phyloP scores from a whole-genome alignment of 2,329 filamentous ascomycete species.

The Colletotrichum aenigma region DNA sequence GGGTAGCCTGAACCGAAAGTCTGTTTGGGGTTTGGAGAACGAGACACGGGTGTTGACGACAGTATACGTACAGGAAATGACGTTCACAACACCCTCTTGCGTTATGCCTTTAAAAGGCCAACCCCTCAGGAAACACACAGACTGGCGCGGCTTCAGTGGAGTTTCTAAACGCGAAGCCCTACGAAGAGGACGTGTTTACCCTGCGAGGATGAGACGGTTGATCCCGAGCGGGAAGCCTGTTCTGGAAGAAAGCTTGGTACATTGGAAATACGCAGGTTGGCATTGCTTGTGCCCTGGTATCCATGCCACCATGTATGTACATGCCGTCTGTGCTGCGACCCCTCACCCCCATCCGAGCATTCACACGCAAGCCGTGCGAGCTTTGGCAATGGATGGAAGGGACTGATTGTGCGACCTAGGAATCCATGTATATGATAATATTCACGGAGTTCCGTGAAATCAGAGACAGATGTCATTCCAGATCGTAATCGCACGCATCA shows the following conservation, averaged over 20 bases:
- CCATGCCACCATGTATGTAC: not conserved
- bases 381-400: too few relatives aligned
- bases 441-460: not conserved
- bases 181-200: not conserved
- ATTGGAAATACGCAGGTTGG: not conserved
- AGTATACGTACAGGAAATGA: not conserved
- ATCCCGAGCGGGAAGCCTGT: not conserved
- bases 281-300: not conserved
- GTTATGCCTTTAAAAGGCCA: not conserved
- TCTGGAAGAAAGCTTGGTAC: not conserved
- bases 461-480: not conserved
- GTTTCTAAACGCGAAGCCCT: not conserved
- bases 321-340: not conserved
- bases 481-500: not conserved
- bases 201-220: not conserved
- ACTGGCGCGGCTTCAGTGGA: not conserved
- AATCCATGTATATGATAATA: not conserved
- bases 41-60: not conserved
- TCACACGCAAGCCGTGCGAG: not conserved
- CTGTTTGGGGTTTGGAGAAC: not conserved
- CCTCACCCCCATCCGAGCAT: not conserved
- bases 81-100: not conserved
- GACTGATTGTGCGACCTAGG: not conserved
- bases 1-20: not conserved
- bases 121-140: not conserved